Percentiles rank a stretch among this genome's conserved stretches.
Evolutionary conservation across 2,329 filamentous ascomycete species (phyloP).

Genomic region (Blumeriella jaapii): DNA sequence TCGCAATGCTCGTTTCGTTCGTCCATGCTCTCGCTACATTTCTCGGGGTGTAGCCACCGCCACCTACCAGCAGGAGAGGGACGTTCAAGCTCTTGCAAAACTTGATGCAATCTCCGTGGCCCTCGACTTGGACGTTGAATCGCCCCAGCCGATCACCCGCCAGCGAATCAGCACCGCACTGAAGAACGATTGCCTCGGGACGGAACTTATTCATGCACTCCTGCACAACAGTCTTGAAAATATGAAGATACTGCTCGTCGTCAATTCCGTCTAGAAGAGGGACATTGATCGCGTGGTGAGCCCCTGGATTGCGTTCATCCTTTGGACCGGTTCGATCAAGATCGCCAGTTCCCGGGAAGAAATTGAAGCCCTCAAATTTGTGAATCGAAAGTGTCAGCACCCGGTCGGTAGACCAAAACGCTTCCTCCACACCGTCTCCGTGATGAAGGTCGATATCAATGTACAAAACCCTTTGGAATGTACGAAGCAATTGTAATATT

Average conservation of each 20-base stretch:
- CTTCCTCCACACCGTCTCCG: slow-evolving; percentile 82
- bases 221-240: slow-evolving; percentile 75
- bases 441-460: slow-evolving; percentile 93
- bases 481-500: slow-evolving; percentile 75
- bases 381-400: slow-evolving; percentile 94
- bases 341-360: slow-evolving; percentile 86
- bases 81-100: slow-evolving; percentile 74
- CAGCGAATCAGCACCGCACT: slow-evolving; percentile 90
- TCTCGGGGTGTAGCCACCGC: slow-evolving; percentile 89
- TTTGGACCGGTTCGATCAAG: slow-evolving; percentile 76
- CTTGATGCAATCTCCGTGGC: slow-evolving; percentile 82
- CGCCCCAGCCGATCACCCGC: slow-evolving; percentile 87
- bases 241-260: slow-evolving; percentile 73
- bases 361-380: slow-evolving; percentile 76
- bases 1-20: slow-evolving; percentile 87
- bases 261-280: slow-evolving; percentile 85
- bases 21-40: slow-evolving; percentile 97
- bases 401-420: slow-evolving; percentile 79
- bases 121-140: slow-evolving; percentile 94
- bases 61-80: slow-evolving; percentile 82
- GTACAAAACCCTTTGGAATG: slow-evolving; percentile 78
- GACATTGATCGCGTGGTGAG: slow-evolving; percentile 83
- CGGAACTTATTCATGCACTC: slow-evolving; percentile 71
- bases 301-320: slow-evolving; percentile 73
- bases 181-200: slow-evolving; percentile 84